Evolutionary conservation across 1,139 yeast genomes (phyloP), one percentile per base, ranked within the genome.

Genomic region (Sugiyamaella neomexicana): DNA sequence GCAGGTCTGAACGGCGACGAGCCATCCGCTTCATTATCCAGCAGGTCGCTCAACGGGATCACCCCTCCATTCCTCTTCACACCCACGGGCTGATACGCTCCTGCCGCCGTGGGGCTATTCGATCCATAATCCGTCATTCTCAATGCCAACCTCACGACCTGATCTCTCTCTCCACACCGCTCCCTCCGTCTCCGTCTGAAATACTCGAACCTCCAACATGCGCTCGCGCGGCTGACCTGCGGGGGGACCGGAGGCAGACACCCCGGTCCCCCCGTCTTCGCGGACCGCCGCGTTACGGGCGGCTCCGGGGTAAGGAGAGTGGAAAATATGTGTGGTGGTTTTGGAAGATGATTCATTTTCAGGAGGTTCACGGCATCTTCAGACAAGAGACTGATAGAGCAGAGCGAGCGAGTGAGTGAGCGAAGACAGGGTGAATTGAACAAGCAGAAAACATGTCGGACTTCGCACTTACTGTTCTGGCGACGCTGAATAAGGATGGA

Each of bases 401-500:
- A n/a, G n/a, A n/a, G n/a, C n/a, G n/a, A n/a, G n/a, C n/a, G n/a
- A n/a, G n/a, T n/a, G n/a, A n/a, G n/a, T n/a, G n/a, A n/a, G n/a
- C n/a, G n/a, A 20, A 5, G 25, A 20, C 25, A 20, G 25, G 5
- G 5, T 3, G 5, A 20, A 20, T 20, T 20, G 25, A 3, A 20
- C 3, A 3, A 5, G 25, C 5, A 20, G 25, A 20, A 20, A 5
- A 3, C 5, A 66, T 66, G 69, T 60, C 66, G 29, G 85, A 81
- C 62, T 72, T 83, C 60, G 85, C 82, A 66, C 73, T 76, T 61
- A 70, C 69, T 47, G 79, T 89, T 58, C 80, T 89, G 62, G 78
- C 84, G 69, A 76, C 78, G 54, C 80, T 90, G 59, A 85, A 83
- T 60, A 76, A 77, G 61, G 50, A 34, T 5, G 89, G 86, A 46